A percentile compares a stretch with the other conserved stretches of the same genome.
These are phyloP conservation scores for Sporobolomyces phaffii DNA, from an alignment of 768 basidiomycete species.

Conservation along the genomic window DNA sequence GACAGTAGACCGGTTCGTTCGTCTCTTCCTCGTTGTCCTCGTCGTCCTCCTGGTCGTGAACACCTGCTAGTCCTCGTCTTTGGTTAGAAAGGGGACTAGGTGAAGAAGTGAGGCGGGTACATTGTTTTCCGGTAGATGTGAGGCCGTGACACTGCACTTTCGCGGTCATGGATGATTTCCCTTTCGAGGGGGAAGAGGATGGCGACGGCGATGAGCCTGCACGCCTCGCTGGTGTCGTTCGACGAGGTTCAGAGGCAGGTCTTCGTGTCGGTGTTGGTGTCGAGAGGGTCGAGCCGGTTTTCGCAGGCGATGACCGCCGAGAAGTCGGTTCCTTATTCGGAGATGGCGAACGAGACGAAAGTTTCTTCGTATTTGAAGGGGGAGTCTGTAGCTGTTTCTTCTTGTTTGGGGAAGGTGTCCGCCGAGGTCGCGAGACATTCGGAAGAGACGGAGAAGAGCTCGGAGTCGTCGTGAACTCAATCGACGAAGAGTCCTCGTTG, in stretches of 20 bases:
- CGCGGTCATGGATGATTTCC: background rate
- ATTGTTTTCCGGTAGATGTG: background rate
- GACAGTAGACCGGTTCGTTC: slow-evolving; percentile 2
- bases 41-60: background rate
- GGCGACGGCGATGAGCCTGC: slow-evolving; percentile 1
- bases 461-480: background rate
- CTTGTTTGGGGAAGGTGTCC: background rate
- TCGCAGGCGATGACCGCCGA: background rate
- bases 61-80: background rate
- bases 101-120: background rate
- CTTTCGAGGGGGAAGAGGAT: background rate
- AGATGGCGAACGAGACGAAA: no score
- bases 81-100: background rate
- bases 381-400: background rate
- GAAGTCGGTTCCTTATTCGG: no score
- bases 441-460: background rate
- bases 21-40: background rate
- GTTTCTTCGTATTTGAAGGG: background rate
- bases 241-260: no score
- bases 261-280: background rate
- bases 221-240: no score
- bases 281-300: background rate
- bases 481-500: background rate
- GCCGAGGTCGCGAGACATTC: background rate
- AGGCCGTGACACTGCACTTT: slow-evolving; percentile 4